Percentiles rank a stretch among this genome's conserved stretches.
Conservation (phyloP, 176 grass and related monocot species). For the bread wheat (Triticum aestivum) region DNA sequence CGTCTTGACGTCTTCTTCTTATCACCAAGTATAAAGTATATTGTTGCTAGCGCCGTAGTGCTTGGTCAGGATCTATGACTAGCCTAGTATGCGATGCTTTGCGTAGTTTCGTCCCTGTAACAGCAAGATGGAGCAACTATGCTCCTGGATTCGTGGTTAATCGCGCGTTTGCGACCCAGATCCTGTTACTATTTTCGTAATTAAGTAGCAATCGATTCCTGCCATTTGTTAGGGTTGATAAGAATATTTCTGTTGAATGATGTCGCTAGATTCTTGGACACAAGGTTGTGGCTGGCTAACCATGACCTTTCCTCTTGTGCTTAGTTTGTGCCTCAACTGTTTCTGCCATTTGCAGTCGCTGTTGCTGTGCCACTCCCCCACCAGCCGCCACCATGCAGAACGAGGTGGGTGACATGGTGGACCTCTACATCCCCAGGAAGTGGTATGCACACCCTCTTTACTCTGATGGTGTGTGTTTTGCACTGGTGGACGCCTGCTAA, state of each 20-base stretch:
- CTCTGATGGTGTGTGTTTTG: neutral
- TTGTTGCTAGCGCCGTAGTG: neutral
- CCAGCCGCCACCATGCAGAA: conserved; percentile 54
- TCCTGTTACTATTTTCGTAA: neutral
- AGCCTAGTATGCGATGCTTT: neutral
- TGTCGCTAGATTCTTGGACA: neutral
- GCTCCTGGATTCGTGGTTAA: neutral
- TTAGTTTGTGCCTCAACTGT: neutral
- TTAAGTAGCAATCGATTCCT: neutral
- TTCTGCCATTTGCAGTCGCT: neutral
- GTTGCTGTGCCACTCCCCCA: neutral
- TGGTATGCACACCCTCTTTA: neutral
- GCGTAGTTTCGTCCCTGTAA: neutral
- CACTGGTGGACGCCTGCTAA: neutral
- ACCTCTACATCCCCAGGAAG: conserved; percentile 82
- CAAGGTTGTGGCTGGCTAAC: too few species aligned
- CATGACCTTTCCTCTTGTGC: too few species aligned
- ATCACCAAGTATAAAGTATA: too few species aligned
- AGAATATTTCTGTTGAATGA: neutral
- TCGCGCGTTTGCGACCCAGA: neutral
- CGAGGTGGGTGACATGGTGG: conserved; percentile 68
- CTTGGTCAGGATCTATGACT: neutral
- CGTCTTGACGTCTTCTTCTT: too few species aligned
- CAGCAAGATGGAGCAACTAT: neutral
- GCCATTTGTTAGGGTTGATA: neutral